A percentile compares a stretch with the other conserved stretches of the same genome.
Evolutionary conservation across 2,329 filamentous ascomycete genomes (phyloP).

Genomic region (Phialophora chinensis): DNA sequence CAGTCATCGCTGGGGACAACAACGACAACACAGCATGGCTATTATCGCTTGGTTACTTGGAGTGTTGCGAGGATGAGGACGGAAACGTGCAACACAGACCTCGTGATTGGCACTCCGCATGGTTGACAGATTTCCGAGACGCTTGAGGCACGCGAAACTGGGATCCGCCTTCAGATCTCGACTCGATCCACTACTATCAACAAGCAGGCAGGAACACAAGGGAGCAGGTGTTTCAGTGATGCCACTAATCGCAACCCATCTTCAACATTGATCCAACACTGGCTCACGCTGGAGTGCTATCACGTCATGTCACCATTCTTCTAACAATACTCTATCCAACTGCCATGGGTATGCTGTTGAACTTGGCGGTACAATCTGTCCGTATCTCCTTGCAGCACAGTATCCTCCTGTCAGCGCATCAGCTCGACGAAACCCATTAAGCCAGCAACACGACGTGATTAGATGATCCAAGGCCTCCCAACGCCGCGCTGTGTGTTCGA

Average conservation of each 20-base stretch:
- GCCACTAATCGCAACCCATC: neutral
- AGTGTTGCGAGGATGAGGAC: neutral
- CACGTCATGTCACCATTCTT: neutral
- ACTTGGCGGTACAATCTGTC: constrained; percentile 21
- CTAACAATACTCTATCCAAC: neutral
- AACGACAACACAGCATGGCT: neutral
- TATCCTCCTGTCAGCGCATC: constrained; percentile 5
- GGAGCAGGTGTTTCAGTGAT: neutral
- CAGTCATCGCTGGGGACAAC: neutral
- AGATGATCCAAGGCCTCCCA: constrained; percentile 19
- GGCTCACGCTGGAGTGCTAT: neutral
- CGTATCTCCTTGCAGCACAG: neutral
- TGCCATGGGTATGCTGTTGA: constrained; percentile 5
- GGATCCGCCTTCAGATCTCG: constrained; percentile 7
- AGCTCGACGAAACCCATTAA: neutral
- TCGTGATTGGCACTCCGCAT: constrained; percentile 37
- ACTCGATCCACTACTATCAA: neutral
- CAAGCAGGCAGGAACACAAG: neutral
- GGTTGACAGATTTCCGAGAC: constrained; percentile 35
- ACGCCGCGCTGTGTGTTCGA: constrained; percentile 25
- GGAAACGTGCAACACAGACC: constrained; percentile 26
- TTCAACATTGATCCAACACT: constrained; percentile 1
- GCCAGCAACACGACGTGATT: neutral
- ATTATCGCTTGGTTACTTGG: neutral
- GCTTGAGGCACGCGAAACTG: constrained; percentile 22